These are phyloP conservation scores for Phlyctochytrium planicorne DNA, from an alignment of 192 early-diverging fungal genomes.

Conservation along the genomic window DNA sequence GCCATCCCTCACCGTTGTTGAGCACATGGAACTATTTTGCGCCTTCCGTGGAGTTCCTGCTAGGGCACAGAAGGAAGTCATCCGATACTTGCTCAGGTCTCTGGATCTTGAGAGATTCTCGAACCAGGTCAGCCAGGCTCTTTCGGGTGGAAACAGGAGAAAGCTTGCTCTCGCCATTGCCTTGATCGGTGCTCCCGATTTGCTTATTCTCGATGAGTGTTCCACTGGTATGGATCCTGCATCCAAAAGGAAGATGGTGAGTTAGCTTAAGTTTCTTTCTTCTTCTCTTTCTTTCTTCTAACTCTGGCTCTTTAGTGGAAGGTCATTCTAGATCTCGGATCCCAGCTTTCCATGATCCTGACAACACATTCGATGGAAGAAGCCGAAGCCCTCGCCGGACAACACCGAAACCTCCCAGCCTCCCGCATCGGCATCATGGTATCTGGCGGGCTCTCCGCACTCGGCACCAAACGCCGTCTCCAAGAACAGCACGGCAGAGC, in stretches of 20 bases:
- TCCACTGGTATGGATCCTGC: slow-evolving; percentile 30
- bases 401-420: not conserved
- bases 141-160: slow-evolving; percentile 19
- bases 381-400: slow-evolving; percentile 25
- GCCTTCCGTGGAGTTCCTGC: slow-evolving; percentile 32
- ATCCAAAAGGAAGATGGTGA: slow-evolving; percentile 17
- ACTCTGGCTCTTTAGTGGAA: too few relatives aligned
- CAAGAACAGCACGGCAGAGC: slow-evolving; percentile 64
- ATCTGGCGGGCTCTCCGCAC: slow-evolving; percentile 12
- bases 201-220: slow-evolving; percentile 26
- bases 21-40: slow-evolving; percentile 40
- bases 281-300: not conserved
- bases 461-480: slow-evolving; percentile 49
- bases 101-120: not conserved
- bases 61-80: not conserved
- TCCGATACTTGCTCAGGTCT: slow-evolving; percentile 8
- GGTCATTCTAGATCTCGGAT: slow-evolving; percentile 29
- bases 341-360: slow-evolving; percentile 22
- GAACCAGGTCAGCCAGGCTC: not conserved
- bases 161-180: slow-evolving; percentile 27
- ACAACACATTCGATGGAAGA: slow-evolving; percentile 45
- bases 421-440: slow-evolving; percentile 39
- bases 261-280: not conserved
- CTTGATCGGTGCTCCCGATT: slow-evolving; percentile 26
- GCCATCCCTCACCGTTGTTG: slow-evolving; percentile 36